Conservation (phyloP, 1,284 basidiomycete genomes). For the Trichosporon asahii region DNA sequence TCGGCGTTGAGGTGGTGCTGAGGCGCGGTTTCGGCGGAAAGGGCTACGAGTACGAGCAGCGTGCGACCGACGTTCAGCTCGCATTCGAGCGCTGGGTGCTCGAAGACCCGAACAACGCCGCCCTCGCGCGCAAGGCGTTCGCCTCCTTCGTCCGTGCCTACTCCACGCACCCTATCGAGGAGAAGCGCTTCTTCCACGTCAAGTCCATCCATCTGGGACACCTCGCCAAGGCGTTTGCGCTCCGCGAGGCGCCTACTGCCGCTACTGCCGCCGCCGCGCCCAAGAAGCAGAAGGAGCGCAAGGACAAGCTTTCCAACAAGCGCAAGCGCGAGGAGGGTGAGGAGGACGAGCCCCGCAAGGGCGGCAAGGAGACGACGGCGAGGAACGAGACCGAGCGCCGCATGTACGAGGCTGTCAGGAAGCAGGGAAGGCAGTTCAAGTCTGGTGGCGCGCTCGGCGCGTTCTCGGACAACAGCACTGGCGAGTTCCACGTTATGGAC, state of each 20-base stretch:
- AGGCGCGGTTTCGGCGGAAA: conserved; percentile 80
- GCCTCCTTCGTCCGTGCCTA: conserved; percentile 92
- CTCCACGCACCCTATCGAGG: conserved; percentile 90
- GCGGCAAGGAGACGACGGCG: conserved; percentile 46
- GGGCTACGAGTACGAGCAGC: conserved; percentile 72
- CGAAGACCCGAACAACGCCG: conserved; percentile 66
- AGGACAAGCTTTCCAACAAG: conserved; percentile 34
- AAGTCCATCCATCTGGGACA: conserved; percentile 92
- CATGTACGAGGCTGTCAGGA: conserved; percentile 83
- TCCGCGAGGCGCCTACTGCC: conserved; percentile 83
- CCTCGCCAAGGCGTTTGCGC: conserved; percentile 90
- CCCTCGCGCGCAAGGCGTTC: conserved; percentile 79
- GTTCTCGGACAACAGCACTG: conserved; percentile 62
- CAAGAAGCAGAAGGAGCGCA: conserved; percentile 19
- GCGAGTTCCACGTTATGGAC: conserved; percentile 69
- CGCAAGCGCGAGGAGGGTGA: conserved; percentile 53
- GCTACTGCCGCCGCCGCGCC: conserved; percentile 51
- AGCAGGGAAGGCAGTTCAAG: conserved; percentile 76
- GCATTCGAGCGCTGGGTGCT: conserved; percentile 94
- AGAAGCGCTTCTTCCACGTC: conserved; percentile 95
- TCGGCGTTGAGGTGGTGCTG: conserved; percentile 68
- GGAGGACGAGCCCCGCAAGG: conserved; percentile 45
- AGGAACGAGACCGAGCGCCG: conserved; percentile 66
- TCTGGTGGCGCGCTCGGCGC: conserved; percentile 74
- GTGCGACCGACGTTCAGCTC: conserved; percentile 94